Base-by-base conservation (phyloP, 257 asterid species). In the Haberlea rhodopensis region DNA sequence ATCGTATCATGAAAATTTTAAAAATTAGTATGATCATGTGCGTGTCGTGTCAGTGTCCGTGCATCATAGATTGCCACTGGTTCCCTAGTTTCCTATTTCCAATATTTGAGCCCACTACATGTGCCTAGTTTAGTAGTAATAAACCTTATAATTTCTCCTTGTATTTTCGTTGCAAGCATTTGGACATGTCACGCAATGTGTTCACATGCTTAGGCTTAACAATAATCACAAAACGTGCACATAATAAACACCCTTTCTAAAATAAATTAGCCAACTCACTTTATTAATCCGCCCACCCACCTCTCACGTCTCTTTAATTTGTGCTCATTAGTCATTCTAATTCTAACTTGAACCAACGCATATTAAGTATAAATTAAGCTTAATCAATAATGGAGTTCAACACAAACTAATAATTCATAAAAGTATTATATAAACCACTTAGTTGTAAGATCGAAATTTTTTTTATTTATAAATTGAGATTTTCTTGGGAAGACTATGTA, bases 221-320 rank as follows among this genome's bases (percentile, higher is more conserved):
- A 57, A 67, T 71, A 70, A 63, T 80, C 75, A 80, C 72, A 15
- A 79, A 68, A 76, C 80, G 81, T 80, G 89, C 75, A 78, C 79
- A 66, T 66, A 76, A 80, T 78, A 73, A 71, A 74, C 77, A 75
- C 78, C 40, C n/a, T 11, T 57, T 8, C 60, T 6, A 68, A 23
- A 27, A n/a, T 34, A 43, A 49, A 67, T 48, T 66, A 59, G 13
- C 53, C 69, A 28, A 72, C 46, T 63, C 74, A 58, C 71, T 71
- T 11, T 40, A 40, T 40, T 54, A 72, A 48, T 71, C 60, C 54
- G 66, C 48, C 62, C 60, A 60, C 70, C 74, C 73, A 64, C 34
- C 60, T 59, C 59, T 5, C 58, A 48, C 19, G 48, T 9, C 29
- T 25, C 26, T 22, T 51, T 51, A 51, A 51, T 51, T 19, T 51